Base-by-base conservation (phyloP, 75 land plant species). In the Cupressus sempervirens region DNA sequence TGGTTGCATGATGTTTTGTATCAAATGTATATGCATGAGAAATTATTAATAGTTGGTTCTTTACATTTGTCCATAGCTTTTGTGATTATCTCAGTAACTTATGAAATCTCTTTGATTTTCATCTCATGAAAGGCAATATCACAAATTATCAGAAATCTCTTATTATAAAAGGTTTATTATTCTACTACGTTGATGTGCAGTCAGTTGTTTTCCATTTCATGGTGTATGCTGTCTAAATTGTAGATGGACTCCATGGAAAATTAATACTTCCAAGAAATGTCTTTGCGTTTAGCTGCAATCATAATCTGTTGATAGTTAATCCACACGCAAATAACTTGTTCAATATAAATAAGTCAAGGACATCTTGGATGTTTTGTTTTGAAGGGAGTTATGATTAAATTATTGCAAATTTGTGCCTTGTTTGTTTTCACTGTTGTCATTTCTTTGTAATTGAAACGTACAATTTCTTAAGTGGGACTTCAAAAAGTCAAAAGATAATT, bases 371-470 rank as follows among this genome's bases (percentile, higher is more conserved):
- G n/a, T 6, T 62, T 62, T 26, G 7, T 20, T 62, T 62, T 62
- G 9, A 26, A 62, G 67, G 7, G 0, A 62, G 35, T 30, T 72
- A 32, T 30, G 35, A 72, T 72, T 13, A 30, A 32, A 32, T 15
- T 11, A 30, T 72, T 13, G 32, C 32, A 32, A 72, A 32, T 10
- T 32, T 32, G 36, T 72, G 74, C 15, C n/a, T 45, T 26, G 82
- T 36, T 83, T 15, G 36, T 83, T 67, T 67, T 35, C 35, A 67
- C 13, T 83, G 77, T 68, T 83, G 80, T 20, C 75, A 20, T n/a
- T 56, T 83, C 38, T 36, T 2, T 52, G 75, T 83, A 16, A 79
- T 79, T 45, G 80, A 79, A n/a, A 43, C 23, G 45, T 38, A 76
- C 9, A 38, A 40, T 76, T 79, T 79, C 48, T 43, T 45, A 48